Evolutionary conservation across 169 alveolate genomes (phyloP).

Genomic region (Plasmodium gonderi): DNA sequence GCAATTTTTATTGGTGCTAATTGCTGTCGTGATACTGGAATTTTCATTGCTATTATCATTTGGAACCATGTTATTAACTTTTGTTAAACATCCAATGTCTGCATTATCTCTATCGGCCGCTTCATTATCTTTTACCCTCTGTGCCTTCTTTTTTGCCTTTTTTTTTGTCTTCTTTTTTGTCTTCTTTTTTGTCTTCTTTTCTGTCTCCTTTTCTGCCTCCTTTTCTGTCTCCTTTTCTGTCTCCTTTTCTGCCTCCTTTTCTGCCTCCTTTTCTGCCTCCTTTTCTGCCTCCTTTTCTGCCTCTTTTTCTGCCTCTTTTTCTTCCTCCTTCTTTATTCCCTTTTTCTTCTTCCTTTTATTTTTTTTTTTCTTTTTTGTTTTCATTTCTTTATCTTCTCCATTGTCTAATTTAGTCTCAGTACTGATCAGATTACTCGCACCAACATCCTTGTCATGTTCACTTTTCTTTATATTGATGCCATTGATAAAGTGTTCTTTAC

Average conservation of each 20-base stretch:
- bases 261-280: background rate
- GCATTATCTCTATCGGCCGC: background rate
- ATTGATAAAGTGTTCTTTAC: background rate
- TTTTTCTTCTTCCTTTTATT: background rate
- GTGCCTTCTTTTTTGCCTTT: background rate
- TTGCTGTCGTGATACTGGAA: conserved; percentile 33
- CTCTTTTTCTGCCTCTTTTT: background rate
- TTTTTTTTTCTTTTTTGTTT: background rate
- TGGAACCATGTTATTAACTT: background rate
- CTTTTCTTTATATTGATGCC: background rate
- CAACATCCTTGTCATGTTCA: background rate
- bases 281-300: too few relatives aligned
- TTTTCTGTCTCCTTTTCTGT: background rate
- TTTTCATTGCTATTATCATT: conserved; percentile 17
- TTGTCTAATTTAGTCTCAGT: background rate
- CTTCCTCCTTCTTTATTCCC: too few relatives aligned
- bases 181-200: background rate
- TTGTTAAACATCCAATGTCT: background rate
- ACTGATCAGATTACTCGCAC: background rate
- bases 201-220: background rate
- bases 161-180: background rate
- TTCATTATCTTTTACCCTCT: background rate
- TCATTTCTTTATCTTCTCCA: background rate
- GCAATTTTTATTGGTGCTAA: conserved; percentile 8
- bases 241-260: background rate